Base-by-base conservation (phyloP, 805 yeast species). In the Wickerhamiella qilinensis region DNA sequence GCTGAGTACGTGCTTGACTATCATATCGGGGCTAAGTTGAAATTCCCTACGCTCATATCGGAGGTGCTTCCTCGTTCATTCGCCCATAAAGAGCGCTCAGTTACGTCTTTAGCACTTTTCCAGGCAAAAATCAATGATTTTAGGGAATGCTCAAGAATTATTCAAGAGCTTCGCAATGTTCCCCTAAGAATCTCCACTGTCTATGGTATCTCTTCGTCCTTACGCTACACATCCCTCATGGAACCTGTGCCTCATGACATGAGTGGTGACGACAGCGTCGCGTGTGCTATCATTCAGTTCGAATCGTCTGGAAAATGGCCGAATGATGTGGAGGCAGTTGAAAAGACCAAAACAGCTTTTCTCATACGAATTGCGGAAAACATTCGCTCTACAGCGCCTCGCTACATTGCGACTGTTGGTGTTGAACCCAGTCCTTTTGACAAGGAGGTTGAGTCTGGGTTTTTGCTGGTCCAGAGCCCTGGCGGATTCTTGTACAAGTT, bases 231-330 rank as follows among this genome's bases (percentile, higher is more conserved):
- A 0, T 77, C 94, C 1, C 48, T 79, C 3, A 64, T 77, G 39
- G 75, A 73, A 45, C 97, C 97, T 0, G 82, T 74, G 30, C 93
- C 94, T 28, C 81, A 79, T 52, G 50, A 47, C 25, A 44, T 48
- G n/a, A 31, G 42, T 3, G 46, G 51, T 9, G 56, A 51, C 30
- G 52, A 51, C 24, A 52, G 53, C 8, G 73, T 83, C 64, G 82
- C 79, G 49, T 86, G 81, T 33, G 75, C 77, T 14, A 67, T 91
- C 8, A 55, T 91, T 28, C 94, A 86, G 57, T 83, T 91, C 56
- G 98, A 91, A 60, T 65, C 81, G 3, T 82, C 94, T 2, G 68
- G 72, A n/a, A 75, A 75, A 55, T 91, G 99, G 99, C 99, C 99
- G 2, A 93, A 82, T 57, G 95, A 91, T 55, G 55, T 84, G 4